Evolutionary conservation across 441 rosid genomes (phyloP), one percentile per base, ranked within the genome.

Genomic region (Flueggea neowawraea): DNA sequence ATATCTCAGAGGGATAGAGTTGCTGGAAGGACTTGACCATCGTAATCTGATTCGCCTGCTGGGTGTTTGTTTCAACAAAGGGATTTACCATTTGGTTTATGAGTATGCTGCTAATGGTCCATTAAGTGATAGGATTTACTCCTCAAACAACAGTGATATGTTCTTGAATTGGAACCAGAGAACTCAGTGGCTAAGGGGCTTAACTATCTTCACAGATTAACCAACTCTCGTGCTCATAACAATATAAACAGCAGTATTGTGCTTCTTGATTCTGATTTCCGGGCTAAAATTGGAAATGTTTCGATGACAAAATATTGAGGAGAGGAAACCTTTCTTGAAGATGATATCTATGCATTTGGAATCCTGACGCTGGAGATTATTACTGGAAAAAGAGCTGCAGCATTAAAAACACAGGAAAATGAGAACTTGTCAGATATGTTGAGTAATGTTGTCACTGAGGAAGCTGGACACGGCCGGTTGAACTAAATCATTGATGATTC

Each of bases 291-390:
- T 53, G 78, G 88, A 1, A 86, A 86, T 44, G 69, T 92, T 59
- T 77, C 84, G 13, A 75, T 72, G 12, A 88, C 92, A 0, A 83
- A 90, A 65, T 61, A 88, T 1, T 62, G 86, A 0, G 75, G 70
- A 31, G 55, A 39, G 39, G 85, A 76, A 31, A 32, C 80, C 80
- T 33, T 73, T 77, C 60, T 69, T 84, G 86, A 90, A 91, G 4
- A 82, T 31, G 95, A 89, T 65, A 83, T 89, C 22, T 89, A 82
- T 60, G 87, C 90, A n/a, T 91, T 84, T 60, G 96, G 97, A 14
- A 70, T 85, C 66, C 75, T 89, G 31, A 61, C 81, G 67, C 62
- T 80, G 73, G 96, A 89, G 79, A 77, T 83, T 14, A 43, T 85
- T 49, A 77, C 84, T 0, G 91, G 96, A 60, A 81, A 82, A 73